Evolutionary conservation across 2,329 filamentous ascomycete genomes (phyloP), one percentile per base, ranked within the genome.

Genomic region (Dactylellina haptotyla): DNA sequence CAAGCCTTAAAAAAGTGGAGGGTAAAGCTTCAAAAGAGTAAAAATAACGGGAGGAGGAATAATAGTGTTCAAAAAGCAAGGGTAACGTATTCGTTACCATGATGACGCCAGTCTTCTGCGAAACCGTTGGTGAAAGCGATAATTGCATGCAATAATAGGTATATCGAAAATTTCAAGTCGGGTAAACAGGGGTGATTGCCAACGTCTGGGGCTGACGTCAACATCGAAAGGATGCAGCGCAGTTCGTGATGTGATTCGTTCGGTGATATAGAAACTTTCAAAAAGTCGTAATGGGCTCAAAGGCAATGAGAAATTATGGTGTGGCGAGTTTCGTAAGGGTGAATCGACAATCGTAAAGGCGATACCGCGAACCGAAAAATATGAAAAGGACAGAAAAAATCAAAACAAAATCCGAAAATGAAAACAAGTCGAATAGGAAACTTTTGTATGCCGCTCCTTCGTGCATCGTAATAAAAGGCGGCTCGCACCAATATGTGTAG

Each of bases 401-500:
- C 48, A 25, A 30, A 23, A 37, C 10, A 30, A 46, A 37, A 46
- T 18, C 16, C 20, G 43, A 30, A 30, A 26, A 16, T 46, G 26
- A 58, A 6, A 25, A 45, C 59, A 25, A 4, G 28, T 39, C 23
- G 9, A 53, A 66, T 20, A 48, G 23, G 32, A 59, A 23, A n/a
- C 56, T 62, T 61, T 62, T 56, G n/a, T 54, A 25, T 57, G 39
- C 43, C 64, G 46, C 56, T 32, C 28, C 14, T 39, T 50, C 28
- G 25, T 45, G 20, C 37, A 50, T 67, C 45, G 32, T 59, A 34
- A 69, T 56, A 54, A 48, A 58, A 51, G 45, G 25, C 12, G 45
- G 53, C 37, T 32, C n/a, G n/a, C 5, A 23, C 20, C 20, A 1
- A 28, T n/a, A n/a, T n/a, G 4, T 18, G n/a, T 20, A 34, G 28